These are phyloP conservation scores for Penicillium sp. DNA, from an alignment of 2,329 filamentous ascomycete species.

Conservation along the genomic window DNA sequence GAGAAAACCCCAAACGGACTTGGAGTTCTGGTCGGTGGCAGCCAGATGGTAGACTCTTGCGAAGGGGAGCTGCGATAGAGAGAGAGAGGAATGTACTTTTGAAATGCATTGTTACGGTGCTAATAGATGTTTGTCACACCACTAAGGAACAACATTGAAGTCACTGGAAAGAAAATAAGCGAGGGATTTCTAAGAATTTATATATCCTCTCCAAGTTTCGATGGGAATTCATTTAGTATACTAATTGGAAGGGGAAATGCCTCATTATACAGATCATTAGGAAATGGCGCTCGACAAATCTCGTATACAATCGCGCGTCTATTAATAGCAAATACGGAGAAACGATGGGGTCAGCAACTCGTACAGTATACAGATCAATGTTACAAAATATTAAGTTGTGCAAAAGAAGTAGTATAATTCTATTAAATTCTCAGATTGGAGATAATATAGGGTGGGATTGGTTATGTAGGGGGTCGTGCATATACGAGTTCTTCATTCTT, in stretches of 20 bases:
- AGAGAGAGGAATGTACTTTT: neutral
- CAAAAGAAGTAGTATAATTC: neutral
- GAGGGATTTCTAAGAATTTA: neutral
- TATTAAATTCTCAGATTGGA: neutral
- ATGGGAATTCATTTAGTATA: neutral
- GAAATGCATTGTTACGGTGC: neutral
- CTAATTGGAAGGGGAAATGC: neutral
- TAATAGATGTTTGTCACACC: neutral
- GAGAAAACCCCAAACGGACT: constrained; percentile 18
- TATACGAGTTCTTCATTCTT: neutral
- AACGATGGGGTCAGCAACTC: neutral
- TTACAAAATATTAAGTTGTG: neutral
- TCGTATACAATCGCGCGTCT: neutral
- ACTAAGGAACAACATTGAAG: neutral
- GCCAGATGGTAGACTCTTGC: neutral
- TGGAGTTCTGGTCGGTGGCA: constrained; percentile 24
- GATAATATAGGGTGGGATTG: neutral
- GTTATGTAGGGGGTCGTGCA: neutral
- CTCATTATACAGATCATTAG: neutral
- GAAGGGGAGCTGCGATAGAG: neutral
- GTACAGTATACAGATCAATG: neutral
- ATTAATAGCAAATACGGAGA: no score
- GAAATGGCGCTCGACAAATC: neutral
- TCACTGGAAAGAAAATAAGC: neutral
- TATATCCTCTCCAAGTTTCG: neutral